Percentiles rank a stretch among this genome's conserved stretches.
These are phyloP conservation scores for Pythium rhizo-oryzae DNA, from an alignment of 352 stramenopile genomes.

Conservation along the genomic window DNA sequence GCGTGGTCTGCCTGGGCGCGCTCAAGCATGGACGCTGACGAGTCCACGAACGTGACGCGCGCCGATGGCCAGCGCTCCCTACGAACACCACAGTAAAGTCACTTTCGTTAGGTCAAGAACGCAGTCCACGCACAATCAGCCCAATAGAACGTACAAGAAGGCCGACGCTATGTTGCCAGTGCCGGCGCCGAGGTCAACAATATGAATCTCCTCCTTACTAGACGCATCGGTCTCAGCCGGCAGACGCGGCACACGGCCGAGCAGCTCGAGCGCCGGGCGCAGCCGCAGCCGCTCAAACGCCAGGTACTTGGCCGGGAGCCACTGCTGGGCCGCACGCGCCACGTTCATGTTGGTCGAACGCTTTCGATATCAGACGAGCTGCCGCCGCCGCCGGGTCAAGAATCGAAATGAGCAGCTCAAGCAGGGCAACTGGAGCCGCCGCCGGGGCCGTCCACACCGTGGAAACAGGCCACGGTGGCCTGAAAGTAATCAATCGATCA, in stretches of 20 bases:
- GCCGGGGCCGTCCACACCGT: too few relatives aligned
- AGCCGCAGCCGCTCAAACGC: constrained; percentile 63
- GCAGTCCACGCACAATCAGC: too few relatives aligned
- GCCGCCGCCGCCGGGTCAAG: too few relatives aligned
- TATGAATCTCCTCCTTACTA: constrained; percentile 22
- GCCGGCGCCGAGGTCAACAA: constrained; percentile 71
- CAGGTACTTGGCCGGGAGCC: constrained; percentile 63
- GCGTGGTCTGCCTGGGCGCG: constrained; percentile 46
- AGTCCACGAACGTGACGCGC: constrained; percentile 62
- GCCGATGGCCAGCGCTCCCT: constrained; percentile 52
- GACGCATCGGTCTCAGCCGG: neutral
- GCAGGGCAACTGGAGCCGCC: too few relatives aligned
- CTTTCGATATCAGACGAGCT: too few relatives aligned
- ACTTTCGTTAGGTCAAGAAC: too few relatives aligned
- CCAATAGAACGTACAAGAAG: constrained; percentile 42
- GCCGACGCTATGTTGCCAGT: constrained; percentile 71
- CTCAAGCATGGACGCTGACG: constrained; percentile 62
- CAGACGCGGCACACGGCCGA: constrained; percentile 42
- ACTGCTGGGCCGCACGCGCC: constrained; percentile 44
- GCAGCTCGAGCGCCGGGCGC: constrained; percentile 64
- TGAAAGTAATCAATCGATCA: too few relatives aligned
- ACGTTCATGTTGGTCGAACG: too few relatives aligned
- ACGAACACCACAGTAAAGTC: too few relatives aligned
- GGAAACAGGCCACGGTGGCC: too few relatives aligned
- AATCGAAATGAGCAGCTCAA: too few relatives aligned